Evolutionary conservation across 257 asterid genomes (phyloP).

Genomic region (Ajuga chamaepitys): DNA sequence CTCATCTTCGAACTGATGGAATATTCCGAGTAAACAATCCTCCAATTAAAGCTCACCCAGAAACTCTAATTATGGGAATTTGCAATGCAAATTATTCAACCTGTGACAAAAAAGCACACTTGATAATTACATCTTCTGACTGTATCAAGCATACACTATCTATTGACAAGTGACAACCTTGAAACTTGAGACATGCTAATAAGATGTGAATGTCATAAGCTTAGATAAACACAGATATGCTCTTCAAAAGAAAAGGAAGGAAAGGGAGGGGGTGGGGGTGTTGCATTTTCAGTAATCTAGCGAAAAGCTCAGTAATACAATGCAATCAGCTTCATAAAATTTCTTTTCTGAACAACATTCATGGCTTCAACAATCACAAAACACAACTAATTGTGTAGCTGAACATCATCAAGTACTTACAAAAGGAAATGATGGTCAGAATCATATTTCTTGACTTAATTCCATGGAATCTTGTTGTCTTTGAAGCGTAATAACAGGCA

Average conservation of each 20-base stretch:
- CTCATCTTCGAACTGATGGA: not conserved
- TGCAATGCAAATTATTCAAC: not conserved
- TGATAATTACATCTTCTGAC: not conserved
- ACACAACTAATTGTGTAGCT: not conserved
- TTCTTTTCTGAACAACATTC: not conserved
- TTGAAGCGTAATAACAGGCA: conserved; percentile 29
- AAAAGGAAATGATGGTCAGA: not conserved
- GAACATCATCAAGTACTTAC: conserved; percentile 14
- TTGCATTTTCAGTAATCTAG: too few relatives aligned
- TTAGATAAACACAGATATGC: not conserved
- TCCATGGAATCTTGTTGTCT: conserved; percentile 25
- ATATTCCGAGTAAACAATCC: not conserved
- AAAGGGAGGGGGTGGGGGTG: too few relatives aligned
- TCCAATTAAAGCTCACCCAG: not conserved
- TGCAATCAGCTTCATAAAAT: not conserved
- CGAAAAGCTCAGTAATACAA: not conserved
- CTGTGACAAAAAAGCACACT: not conserved
- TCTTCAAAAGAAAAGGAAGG: not conserved
- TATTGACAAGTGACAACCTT: not conserved
- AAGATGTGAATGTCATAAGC: not conserved
- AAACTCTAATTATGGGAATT: not conserved
- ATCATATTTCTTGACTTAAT: conserved; percentile 63
- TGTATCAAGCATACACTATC: not conserved
- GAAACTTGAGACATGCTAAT: not conserved
- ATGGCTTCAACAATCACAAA: not conserved